Evolutionary conservation across 192 early-diverging fungal genomes (phyloP), one percentile per base, ranked within the genome.

Genomic region (Geosiphon pyriformis): DNA sequence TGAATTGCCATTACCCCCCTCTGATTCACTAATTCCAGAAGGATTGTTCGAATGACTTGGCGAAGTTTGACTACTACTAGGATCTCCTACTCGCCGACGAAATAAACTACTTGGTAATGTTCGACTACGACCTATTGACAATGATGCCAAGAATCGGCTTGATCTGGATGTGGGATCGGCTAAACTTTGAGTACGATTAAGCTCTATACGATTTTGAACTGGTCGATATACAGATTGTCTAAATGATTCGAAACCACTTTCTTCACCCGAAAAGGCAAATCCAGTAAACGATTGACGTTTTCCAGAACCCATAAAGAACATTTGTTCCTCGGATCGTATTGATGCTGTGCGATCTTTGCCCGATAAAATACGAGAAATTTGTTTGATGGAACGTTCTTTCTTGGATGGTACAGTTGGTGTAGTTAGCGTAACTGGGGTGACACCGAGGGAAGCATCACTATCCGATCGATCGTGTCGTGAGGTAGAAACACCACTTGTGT

Each of bases 251-350:
- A 77, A 80, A 25, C 70, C 70, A 26, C 67, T 65, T 26, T 64
- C 65, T 60, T 80, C 78, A 47, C 77, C 76, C 11, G 76, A 70
- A 53, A 66, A 80, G 18, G 73, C 78, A 51, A 77, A 80, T 1
- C 78, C 78, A 17, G 73, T 80, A 27, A 80, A 80, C 2, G 78
- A 80, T 10, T 70, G 42, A 29, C 78, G 70, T 53, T 74, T 74
- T 20, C 78, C 78, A 0, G 78, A 75, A 15, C 56, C 18, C 68
- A 80, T 77, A 42, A 77, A 75, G 37, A 72, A 65, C 27, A 80
- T 46, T 50, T 74, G 69, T 42, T 74, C 74, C 23, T 18, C 8
- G 12, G 64, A 55, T 55, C 64, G 51, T 25, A 66, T 1, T 6
- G 64, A 66, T 31, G 10, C 23, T 1, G n/a, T 56, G 22, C 61